Evolutionary conservation across 140 eudicot species (phyloP).

Genomic region (Cichorium intybus): DNA sequence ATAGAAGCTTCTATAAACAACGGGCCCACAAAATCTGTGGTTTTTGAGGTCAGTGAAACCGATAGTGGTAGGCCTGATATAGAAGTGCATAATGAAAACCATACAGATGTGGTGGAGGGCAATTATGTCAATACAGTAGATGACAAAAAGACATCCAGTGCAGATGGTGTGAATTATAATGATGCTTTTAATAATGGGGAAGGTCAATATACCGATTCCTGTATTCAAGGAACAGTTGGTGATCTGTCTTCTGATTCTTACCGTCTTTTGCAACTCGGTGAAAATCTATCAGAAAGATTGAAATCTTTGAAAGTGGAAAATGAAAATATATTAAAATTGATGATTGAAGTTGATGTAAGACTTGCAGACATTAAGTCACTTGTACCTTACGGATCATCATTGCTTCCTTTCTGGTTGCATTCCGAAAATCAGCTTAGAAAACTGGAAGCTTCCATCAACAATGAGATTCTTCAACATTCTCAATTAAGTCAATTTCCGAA

Average conservation of each 20-base stretch:
- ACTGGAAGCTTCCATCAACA: slow-evolving; percentile 54
- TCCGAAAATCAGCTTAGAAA: slow-evolving; percentile 59
- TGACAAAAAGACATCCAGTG: not conserved
- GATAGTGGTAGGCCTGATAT: slow-evolving; percentile 11
- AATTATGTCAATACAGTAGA: slow-evolving; percentile 17
- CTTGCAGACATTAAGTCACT: slow-evolving; percentile 78
- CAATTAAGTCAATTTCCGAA: slow-evolving; percentile 25
- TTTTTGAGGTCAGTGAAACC: slow-evolving; percentile 12
- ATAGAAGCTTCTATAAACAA: slow-evolving; percentile 23
- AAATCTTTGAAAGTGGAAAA: slow-evolving; percentile 45
- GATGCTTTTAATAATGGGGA: slow-evolving; percentile 28
- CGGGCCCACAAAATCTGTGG: slow-evolving; percentile 13
- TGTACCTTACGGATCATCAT: slow-evolving; percentile 54
- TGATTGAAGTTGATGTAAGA: slow-evolving; percentile 65
- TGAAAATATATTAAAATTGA: slow-evolving; percentile 43
- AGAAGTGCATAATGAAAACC: slow-evolving; percentile 28
- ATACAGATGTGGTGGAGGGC: slow-evolving; percentile 15
- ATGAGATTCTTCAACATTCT: slow-evolving; percentile 23
- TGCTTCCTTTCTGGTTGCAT: slow-evolving; percentile 91
- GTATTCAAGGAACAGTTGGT: slow-evolving; percentile 22
- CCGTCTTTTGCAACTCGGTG: slow-evolving; percentile 46
- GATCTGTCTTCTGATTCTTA: slow-evolving; percentile 49
- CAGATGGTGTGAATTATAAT: slow-evolving; percentile 9
- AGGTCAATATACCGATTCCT: slow-evolving; percentile 20
- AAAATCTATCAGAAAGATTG: slow-evolving; percentile 59